Evolutionary conservation across 176 grass and related monocot species (phyloP).

Genomic region (barley (Hordeum vulgare)): MorexV3_pseudomolecules_assembly NC_058518.1:473633717-473634216

Average conservation of each 20-base stretch:
- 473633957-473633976: constrained; percentile 98
- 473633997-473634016: background rate
- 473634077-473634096: constrained; percentile 92
- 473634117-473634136: constrained; percentile 77
- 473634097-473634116: constrained; percentile 89
- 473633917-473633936: constrained; percentile 68
- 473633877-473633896: constrained; percentile 63
- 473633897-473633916: constrained; percentile 37
- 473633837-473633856: constrained; percentile 90
- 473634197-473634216: constrained; percentile 55
- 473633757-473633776: constrained; percentile 91
- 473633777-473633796: constrained; percentile 90
- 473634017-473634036: background rate
- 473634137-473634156: constrained; percentile 88
- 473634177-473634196: constrained; percentile 95
- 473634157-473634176: constrained; percentile 86
- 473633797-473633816: constrained; percentile 93
- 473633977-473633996: constrained; percentile 10
- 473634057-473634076: constrained; percentile 36
- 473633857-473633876: constrained; percentile 85
- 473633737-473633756: constrained; percentile 73
- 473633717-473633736: constrained; percentile 69
- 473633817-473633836: constrained; percentile 74
- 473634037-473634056: background rate
- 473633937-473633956: constrained; percentile 87